A percentile compares a stretch with the other conserved stretches of the same genome.
phyloP scores from a whole-genome alignment of 495 filamentous ascomycete species.

The Aspergillus coremiiformis region DNA sequence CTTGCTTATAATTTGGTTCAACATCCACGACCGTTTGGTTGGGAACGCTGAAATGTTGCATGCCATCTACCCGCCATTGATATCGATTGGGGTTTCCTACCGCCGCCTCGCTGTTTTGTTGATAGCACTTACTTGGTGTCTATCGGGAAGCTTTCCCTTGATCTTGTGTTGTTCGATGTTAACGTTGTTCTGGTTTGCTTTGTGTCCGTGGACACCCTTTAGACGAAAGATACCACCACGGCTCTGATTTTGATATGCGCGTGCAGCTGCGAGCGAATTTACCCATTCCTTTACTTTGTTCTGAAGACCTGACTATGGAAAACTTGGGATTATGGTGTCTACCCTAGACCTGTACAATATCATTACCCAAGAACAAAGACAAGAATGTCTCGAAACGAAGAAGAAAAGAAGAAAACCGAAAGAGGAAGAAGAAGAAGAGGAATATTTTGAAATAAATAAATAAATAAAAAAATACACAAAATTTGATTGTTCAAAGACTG shows the following conservation, averaged over 20 bases:
- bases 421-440: background rate
- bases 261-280: background rate
- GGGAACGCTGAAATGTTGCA: background rate
- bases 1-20: background rate
- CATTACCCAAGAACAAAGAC: background rate
- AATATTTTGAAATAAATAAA: too few species aligned
- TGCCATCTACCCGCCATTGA: too few species aligned
- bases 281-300: background rate
- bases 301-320: background rate
- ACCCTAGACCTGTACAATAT: background rate
- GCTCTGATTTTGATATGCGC: background rate
- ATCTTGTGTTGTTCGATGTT: background rate
- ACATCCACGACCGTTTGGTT: background rate
- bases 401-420: background rate
- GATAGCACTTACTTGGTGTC: background rate
- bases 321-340: background rate
- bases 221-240: slow-evolving; percentile 5
- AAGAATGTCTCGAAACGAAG: background rate
- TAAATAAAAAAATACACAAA: background rate
- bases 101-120: background rate
- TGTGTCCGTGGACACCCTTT: background rate
- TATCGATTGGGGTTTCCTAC: background rate
- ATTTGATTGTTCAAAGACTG: background rate
- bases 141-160: background rate
- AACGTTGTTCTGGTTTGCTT: background rate